A percentile compares a stretch with the other conserved stretches of the same genome.
phyloP scores from a whole-genome alignment of 805 yeast genomes.

The Komagataella populi region DNA sequence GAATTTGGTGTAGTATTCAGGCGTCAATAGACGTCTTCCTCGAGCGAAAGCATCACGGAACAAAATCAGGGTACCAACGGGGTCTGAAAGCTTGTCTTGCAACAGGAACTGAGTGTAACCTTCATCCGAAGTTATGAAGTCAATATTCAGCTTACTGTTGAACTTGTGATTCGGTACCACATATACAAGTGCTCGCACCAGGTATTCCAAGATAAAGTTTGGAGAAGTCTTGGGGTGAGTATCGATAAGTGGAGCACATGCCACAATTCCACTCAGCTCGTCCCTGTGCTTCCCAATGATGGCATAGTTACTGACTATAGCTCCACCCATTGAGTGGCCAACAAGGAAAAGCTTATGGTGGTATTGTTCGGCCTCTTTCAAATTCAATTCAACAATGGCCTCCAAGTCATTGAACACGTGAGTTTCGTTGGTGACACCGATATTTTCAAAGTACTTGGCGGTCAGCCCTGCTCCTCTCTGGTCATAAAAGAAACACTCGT shows the following conservation, averaged over 20 bases:
- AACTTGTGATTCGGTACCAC: constrained; percentile 34
- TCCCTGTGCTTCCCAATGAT: constrained; percentile 36
- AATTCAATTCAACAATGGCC: constrained; percentile 32
- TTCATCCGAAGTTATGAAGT: constrained; percentile 37
- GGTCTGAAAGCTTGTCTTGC: constrained; percentile 25
- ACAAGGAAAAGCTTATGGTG: constrained; percentile 28
- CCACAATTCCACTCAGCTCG: constrained; percentile 30
- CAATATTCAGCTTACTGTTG: constrained; percentile 40
- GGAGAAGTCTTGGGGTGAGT: constrained; percentile 50
- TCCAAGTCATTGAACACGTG: constrained; percentile 48
- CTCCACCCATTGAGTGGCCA: constrained; percentile 83
- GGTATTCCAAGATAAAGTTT: constrained; percentile 22
- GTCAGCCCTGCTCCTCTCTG: constrained; percentile 71
- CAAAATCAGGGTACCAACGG: constrained; percentile 43
- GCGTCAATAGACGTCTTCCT: constrained; percentile 37
- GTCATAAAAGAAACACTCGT: constrained; percentile 55
- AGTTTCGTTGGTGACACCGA: constrained; percentile 44
- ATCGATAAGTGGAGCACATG: constrained; percentile 45
- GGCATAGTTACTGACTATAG: constrained; percentile 49
- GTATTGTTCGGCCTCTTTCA: constrained; percentile 17
- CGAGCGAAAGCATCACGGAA: constrained; percentile 48
- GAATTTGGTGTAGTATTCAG: constrained; percentile 20
- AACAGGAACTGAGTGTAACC: constrained; percentile 30
- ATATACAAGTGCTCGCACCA: constrained; percentile 26
- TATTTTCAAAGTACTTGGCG: constrained; percentile 28